Evolutionary conservation across 345 rosid genomes (phyloP).

Genomic region (Salix koriyanagi): DNA sequence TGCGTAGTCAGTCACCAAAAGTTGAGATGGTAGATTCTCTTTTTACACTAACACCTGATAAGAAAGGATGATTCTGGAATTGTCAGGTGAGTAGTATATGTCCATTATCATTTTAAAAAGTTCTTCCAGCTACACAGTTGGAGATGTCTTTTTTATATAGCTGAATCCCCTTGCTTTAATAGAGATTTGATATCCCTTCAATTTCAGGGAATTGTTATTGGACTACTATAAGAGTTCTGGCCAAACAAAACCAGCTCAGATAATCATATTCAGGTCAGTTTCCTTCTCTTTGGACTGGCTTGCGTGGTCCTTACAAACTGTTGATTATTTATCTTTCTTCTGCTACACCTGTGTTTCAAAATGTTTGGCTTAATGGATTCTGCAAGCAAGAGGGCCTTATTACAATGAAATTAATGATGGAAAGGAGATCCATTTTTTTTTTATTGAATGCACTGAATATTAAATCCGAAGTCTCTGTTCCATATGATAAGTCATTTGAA

Average conservation of each 20-base stretch:
- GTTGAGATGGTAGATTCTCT: constrained; percentile 25
- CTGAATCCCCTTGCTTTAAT: neutral
- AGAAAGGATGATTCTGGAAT: constrained; percentile 17
- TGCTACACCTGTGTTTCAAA: neutral
- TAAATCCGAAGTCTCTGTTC: neutral
- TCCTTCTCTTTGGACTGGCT: neutral
- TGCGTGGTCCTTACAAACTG: neutral
- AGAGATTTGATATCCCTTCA: neutral
- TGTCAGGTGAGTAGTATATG: constrained; percentile 8
- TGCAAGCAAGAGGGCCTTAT: neutral
- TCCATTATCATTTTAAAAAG: neutral
- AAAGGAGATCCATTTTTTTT: neutral
- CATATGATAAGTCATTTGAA: neutral
- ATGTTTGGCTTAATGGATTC: neutral
- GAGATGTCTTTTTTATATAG: neutral
- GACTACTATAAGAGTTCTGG: constrained; percentile 23
- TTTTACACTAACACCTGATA: neutral
- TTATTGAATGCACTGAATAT: neutral
- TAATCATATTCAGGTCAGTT: constrained; percentile 21
- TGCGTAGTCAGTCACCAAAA: constrained; percentile 24
- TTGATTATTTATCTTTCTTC: neutral
- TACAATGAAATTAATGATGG: neutral
- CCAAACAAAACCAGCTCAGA: constrained; percentile 18
- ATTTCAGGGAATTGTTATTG: constrained; percentile 21
- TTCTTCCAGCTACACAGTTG: neutral